Conservation (phyloP, 495 filamentous ascomycete genomes). For the Neurospora intermedia region DNA sequence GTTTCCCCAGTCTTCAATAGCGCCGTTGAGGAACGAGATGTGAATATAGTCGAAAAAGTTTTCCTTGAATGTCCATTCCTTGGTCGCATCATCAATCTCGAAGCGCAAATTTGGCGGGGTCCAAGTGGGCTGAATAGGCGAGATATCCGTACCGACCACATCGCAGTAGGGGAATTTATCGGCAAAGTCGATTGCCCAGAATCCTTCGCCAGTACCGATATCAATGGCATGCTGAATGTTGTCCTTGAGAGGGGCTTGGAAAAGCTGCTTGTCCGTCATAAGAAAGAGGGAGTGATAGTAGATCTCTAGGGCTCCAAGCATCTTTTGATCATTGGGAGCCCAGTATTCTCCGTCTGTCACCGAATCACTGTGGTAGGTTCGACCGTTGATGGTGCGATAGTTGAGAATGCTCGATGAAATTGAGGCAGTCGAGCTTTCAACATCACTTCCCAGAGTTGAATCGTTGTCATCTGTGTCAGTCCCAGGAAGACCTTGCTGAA, state of each 20-base stretch:
- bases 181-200: conserved; percentile 36
- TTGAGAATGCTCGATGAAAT: conserved; percentile 33
- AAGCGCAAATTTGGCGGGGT: conserved; percentile 26
- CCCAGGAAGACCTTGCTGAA: neutral
- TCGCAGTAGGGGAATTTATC: conserved; percentile 39
- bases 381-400: conserved; percentile 29
- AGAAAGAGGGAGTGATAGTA: neutral
- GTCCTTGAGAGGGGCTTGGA: neutral
- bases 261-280: neutral
- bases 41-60: conserved; percentile 57
- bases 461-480: neutral
- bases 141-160: conserved; percentile 48
- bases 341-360: neutral
- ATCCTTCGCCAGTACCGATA: neutral
- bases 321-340: neutral
- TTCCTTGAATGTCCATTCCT: conserved; percentile 39
- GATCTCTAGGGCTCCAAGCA: neutral
- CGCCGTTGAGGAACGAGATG: conserved; percentile 43
- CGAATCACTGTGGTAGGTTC: conserved; percentile 24
- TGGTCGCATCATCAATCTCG: conserved; percentile 44
- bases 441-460: neutral
- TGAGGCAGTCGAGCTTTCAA: conserved; percentile 25
- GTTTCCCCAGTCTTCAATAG: conserved; percentile 44
- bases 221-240: neutral
- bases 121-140: conserved; percentile 19